Base-by-base conservation (phyloP, 2,329 filamentous ascomycete species). In the Metarhizium anisopliae region DNA sequence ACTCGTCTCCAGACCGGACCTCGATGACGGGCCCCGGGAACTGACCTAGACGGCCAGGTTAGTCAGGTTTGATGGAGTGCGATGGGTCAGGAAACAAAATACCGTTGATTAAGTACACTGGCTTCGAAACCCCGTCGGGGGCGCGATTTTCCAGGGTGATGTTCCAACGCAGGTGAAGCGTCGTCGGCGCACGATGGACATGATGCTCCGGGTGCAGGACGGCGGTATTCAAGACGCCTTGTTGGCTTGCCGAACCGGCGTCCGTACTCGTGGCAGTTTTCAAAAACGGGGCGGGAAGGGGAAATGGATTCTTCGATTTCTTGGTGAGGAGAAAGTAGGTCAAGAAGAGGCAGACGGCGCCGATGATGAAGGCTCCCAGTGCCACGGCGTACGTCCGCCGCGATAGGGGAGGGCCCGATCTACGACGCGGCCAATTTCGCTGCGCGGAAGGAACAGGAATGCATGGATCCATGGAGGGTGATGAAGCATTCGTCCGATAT, bases 111-210 rank as follows among this genome's bases (percentile, higher is more conserved):
- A 78, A 65, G 61, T 77, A 77, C 3, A 80, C 69, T 0, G 62
- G 59, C 59, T 79, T 79, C n/a, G 66, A 58, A 1, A 81, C 78
- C 0, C 79, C 78, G 61, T 82, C 77, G 6, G 76, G 76, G 2
- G 69, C 67, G n/a, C 68, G 63, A 32, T 62, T 40, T 1, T 60
- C 70, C 18, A 68, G 66, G 2, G 70, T 75, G 16, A 79, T 67
- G 14, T 64, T 70, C 74, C 74, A 79, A 11, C 45, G 29, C 10
- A 63, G 53, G 68, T 57, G 32, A 70, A 62, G 38, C 63, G 62
- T n/a, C 68, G 64, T 61, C 1, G 72, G 56, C 2, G 59, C 52
- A 14, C 77, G 70, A 47, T 64, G 63, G 4, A 70, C 58, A 62
- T 79, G 74, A 18, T 73, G 62, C 43, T 75, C 63, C 1, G 76